A percentile compares a stretch with the other conserved stretches of the same genome.
Conservation (phyloP, 2,329 filamentous ascomycete species). For the Fusarium marasasianum region DNA sequence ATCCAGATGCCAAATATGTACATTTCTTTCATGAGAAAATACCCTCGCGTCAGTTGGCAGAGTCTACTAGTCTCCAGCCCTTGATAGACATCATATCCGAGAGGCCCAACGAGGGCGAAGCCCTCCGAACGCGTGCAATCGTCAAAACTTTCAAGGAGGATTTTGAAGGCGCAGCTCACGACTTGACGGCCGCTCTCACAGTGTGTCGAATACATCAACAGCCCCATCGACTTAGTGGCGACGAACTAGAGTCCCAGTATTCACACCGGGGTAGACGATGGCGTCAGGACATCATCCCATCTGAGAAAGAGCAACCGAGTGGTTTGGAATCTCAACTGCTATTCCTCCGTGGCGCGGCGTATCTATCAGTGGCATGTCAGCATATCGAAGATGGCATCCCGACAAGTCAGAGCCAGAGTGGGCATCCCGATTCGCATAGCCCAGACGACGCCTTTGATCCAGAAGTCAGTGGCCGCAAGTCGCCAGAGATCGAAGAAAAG, state of each 20-base stretch:
- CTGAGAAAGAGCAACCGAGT: conserved; percentile 68
- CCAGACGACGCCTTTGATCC: not conserved
- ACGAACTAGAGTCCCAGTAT: conserved; percentile 59
- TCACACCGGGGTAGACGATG: conserved; percentile 37
- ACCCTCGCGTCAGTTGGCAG: conserved; percentile 75
- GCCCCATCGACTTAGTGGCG: conserved; percentile 62
- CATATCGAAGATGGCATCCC: conserved; percentile 67
- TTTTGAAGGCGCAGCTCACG: conserved; percentile 72
- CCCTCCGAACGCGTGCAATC: conserved; percentile 76
- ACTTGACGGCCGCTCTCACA: conserved; percentile 74
- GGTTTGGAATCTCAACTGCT: conserved; percentile 79
- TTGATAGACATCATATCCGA: conserved; percentile 74
- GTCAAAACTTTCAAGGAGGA: conserved; percentile 81
- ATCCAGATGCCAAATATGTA: conserved; percentile 84
- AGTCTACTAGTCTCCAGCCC: conserved; percentile 73
- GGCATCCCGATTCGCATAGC: not conserved
- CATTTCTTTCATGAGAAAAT: conserved; percentile 95
- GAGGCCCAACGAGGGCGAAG: conserved; percentile 70
- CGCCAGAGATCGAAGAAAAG: conserved; percentile 15
- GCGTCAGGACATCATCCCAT: conserved; percentile 48
- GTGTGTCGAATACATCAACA: conserved; percentile 62
- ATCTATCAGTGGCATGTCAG: conserved; percentile 76
- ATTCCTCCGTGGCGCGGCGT: conserved; percentile 78
- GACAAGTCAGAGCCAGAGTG: not conserved
- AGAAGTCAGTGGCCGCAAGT: not conserved